phyloP scores from a whole-genome alignment of 805 yeast genomes.

The Yarrowia sp. region DNA sequence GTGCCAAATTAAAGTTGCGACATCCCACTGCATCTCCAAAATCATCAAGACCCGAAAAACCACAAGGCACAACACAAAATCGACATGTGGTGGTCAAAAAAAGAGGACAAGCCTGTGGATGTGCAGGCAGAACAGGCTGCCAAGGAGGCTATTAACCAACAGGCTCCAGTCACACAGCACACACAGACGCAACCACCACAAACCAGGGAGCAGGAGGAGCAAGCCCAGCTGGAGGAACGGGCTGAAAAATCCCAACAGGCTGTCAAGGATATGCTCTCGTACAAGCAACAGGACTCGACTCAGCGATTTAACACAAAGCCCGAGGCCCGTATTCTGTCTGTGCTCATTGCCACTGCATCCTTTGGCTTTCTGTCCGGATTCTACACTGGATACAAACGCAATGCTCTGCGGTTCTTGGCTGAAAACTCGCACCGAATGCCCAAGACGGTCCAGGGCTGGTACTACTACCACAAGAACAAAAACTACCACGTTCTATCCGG shows the following conservation, averaged over 20 bases:
- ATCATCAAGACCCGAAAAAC: not conserved
- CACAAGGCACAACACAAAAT: not conserved
- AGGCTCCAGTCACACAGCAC: not conserved
- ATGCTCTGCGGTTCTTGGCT: conserved; percentile 63
- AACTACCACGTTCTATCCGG: conserved; percentile 64
- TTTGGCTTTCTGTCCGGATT: conserved; percentile 47
- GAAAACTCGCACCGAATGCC: conserved; percentile 84
- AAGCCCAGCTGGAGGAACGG: not conserved
- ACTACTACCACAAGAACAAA: conserved; percentile 78
- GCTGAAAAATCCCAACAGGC: conserved; percentile 10
- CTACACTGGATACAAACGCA: conserved; percentile 52
- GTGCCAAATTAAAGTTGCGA: not conserved
- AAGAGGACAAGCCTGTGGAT: conserved; percentile 8
- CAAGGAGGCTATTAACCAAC: not conserved
- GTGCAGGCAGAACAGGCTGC: not conserved
- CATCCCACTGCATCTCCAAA: not conserved
- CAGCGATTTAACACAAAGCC: conserved; percentile 24
- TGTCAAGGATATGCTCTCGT: conserved; percentile 6
- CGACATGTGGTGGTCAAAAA: conserved; percentile 19
- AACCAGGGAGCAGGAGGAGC: not conserved
- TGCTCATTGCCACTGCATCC: conserved; percentile 22
- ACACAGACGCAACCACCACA: not conserved
- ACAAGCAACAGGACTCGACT: conserved; percentile 15
- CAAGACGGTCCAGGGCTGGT: conserved; percentile 77
- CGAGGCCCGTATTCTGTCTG: conserved; percentile 21